Evolutionary conservation across 1,139 yeast genomes (phyloP), one percentile per base, ranked within the genome.

Genomic region (Maudiozyma humilis): DNA sequence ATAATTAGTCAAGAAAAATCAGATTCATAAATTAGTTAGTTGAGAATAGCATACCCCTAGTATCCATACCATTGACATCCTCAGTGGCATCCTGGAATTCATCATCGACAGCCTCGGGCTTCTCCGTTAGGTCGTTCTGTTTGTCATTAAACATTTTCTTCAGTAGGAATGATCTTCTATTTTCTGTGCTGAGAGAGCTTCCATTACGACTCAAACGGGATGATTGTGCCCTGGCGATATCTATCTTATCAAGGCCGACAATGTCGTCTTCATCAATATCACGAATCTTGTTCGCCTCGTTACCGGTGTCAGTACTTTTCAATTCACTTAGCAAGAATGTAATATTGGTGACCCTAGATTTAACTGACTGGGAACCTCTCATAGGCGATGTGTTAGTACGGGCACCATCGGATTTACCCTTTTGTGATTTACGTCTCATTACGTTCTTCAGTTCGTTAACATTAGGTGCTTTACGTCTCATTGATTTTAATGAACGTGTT

Each of bases 261-360:
- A 59, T 53, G 18, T 60, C 61, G 41, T 60, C 65, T 41, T 62
- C 66, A 46, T 61, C 64, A 3, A 64, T 64, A 47, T 61, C 64
- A 23, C 48, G 48, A 30, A 62, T 55, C 34, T 50, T 57, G 17
- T 52, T 47, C 12, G 46, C 52, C 16, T 55, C 56, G 32, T 47
- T 47, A 15, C 52, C 54, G 20, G 47, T 49, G 13, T 51, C 44
- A 32, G 44, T 44, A 34, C 51, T 55, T 38, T 53, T 56, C 15
- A 63, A 45, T 45, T 63, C 66, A 40, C 56, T 56, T 15, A 63
- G 47, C 34, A 63, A 50, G 43, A 63, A 63, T 5, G 66, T 61
- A 8, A 63, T 62, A 44, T 63, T 60, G 10, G 66, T 63, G 4
- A 63, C 58, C 41, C 56, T 56, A 2, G 66, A 63, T 43, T 57